These are phyloP conservation scores for Phytophthora crassamura DNA, from an alignment of 352 stramenopile species.

Conservation along the genomic window DNA sequence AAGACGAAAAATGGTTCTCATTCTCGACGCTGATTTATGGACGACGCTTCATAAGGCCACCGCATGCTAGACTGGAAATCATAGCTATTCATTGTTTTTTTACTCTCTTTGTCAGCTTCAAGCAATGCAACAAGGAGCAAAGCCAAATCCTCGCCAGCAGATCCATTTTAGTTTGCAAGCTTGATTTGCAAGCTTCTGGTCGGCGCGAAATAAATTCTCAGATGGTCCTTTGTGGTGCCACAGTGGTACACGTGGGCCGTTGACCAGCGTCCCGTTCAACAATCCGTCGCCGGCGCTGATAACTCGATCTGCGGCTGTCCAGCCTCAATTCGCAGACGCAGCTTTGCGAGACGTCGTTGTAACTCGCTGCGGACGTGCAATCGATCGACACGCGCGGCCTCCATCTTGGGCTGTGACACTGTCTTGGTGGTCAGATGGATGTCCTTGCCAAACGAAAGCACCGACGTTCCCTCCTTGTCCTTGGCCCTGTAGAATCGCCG, in stretches of 20 bases:
- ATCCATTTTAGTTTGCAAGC: too few species aligned
- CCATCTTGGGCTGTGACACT: slow-evolving; percentile 56
- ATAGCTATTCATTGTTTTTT: too few species aligned
- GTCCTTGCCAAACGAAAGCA: slow-evolving; percentile 74
- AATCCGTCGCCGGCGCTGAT: not conserved
- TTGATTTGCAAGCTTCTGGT: slow-evolving; percentile 9
- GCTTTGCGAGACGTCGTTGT: slow-evolving; percentile 30
- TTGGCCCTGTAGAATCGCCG: slow-evolving; percentile 68
- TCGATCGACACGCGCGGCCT: slow-evolving; percentile 65
- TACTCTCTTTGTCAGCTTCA: too few species aligned
- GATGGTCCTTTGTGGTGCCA: slow-evolving; percentile 5
- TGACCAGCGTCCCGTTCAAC: not conserved
- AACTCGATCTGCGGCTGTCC: too few species aligned
- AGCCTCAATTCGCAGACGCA: slow-evolving; percentile 4
- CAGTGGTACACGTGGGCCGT: slow-evolving; percentile 14
- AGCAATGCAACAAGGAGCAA: too few species aligned
- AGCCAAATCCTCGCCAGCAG: too few species aligned
- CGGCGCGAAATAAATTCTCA: slow-evolving; percentile 32
- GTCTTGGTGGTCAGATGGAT: slow-evolving; percentile 68
- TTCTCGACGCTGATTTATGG: too few species aligned
- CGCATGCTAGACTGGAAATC: too few species aligned
- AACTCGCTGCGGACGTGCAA: slow-evolving; percentile 60
- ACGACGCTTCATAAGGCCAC: too few species aligned
- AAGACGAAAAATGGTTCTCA: too few species aligned
- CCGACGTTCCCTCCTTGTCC: slow-evolving; percentile 40